Evolutionary conservation across 2,329 filamentous ascomycete genomes (phyloP).

Genomic region (Colletotrichum costaricense): DNA sequence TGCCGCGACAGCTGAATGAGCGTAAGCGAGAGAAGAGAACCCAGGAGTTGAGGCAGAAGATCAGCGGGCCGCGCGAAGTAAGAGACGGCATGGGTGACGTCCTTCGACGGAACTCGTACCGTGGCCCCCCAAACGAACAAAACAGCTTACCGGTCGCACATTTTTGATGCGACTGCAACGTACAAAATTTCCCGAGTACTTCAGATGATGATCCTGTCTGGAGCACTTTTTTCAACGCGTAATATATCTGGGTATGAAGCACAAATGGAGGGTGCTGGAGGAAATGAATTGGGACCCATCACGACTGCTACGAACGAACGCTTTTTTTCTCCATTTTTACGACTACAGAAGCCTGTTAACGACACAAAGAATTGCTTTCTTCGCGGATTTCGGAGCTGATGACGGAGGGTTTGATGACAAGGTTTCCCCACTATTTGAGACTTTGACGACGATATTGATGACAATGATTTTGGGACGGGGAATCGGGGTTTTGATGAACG

Average conservation of each 20-base stretch:
- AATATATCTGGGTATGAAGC: not conserved
- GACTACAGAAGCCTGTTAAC: slow-evolving; percentile 28
- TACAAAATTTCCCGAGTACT: not conserved
- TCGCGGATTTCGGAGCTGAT: slow-evolving; percentile 1
- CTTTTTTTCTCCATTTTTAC: not conserved
- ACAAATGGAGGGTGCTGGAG: not conserved
- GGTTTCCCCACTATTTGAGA: slow-evolving; percentile 3
- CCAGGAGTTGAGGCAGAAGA: slow-evolving; percentile 68
- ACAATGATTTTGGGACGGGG: not conserved
- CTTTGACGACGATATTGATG: slow-evolving; percentile 15
- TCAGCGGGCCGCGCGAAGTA: slow-evolving; percentile 69
- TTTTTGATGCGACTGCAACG: slow-evolving; percentile 31
- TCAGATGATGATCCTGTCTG: not conserved
- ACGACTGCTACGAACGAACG: slow-evolving; percentile 27
- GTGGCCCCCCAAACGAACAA: slow-evolving; percentile 40
- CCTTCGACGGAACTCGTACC: slow-evolving; percentile 57
- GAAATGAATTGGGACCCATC: not conserved
- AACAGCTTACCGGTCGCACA: slow-evolving; percentile 1
- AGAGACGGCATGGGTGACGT: slow-evolving; percentile 69
- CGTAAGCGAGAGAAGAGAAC: slow-evolving; percentile 68
- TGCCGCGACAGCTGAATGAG: slow-evolving; percentile 68
- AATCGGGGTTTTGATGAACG: not conserved
- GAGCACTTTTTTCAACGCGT: not conserved
- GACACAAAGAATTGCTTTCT: slow-evolving; percentile 18
- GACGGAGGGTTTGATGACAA: not conserved